Evolutionary conservation across 1,284 basidiomycete genomes (phyloP).

Genomic region (Entoloma clypeatum): DNA sequence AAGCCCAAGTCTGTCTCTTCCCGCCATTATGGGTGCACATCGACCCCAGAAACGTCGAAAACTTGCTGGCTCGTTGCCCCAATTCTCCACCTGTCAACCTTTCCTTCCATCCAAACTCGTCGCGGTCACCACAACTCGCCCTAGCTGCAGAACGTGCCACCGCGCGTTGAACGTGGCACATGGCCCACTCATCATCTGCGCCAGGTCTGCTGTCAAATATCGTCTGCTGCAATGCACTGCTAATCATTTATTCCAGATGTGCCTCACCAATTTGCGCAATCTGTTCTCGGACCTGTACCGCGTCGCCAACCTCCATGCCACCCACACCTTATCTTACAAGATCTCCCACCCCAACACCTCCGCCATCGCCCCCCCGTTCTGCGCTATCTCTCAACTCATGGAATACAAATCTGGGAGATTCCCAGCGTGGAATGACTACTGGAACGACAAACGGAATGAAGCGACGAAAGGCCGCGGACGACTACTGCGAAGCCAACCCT

Average conservation of each 20-base stretch:
- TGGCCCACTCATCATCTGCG: conserved; percentile 18
- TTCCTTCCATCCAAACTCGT: conserved; percentile 2
- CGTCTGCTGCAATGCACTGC: background rate
- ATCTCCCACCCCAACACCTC: conserved; percentile 25
- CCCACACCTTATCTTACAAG: conserved; percentile 33
- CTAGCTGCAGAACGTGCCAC: conserved; percentile 28
- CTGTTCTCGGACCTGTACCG: conserved; percentile 33
- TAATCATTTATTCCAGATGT: conserved; percentile 22
- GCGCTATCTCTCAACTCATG: conserved; percentile 25
- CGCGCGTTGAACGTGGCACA: conserved; percentile 23
- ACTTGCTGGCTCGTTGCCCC: conserved; percentile 4
- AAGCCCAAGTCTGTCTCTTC: background rate
- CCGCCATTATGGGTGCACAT: conserved; percentile 8
- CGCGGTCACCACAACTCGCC: conserved; percentile 3
- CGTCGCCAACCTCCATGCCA: conserved; percentile 26
- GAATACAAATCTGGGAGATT: conserved; percentile 23
- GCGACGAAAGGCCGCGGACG: conserved; percentile 26
- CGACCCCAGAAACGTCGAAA: conserved; percentile 19
- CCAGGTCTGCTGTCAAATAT: conserved; percentile 16
- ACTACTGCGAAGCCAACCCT: conserved; percentile 16
- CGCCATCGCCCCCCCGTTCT: conserved; percentile 22
- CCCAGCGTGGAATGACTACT: background rate
- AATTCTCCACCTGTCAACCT: background rate
- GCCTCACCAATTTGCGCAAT: conserved; percentile 28
- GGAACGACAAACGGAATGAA: conserved; percentile 18